A percentile compares a stretch with the other conserved stretches of the same genome.
These are phyloP conservation scores for Myxozyma neotropica DNA, from an alignment of 805 yeast genomes.

Conservation along the genomic window DNA sequence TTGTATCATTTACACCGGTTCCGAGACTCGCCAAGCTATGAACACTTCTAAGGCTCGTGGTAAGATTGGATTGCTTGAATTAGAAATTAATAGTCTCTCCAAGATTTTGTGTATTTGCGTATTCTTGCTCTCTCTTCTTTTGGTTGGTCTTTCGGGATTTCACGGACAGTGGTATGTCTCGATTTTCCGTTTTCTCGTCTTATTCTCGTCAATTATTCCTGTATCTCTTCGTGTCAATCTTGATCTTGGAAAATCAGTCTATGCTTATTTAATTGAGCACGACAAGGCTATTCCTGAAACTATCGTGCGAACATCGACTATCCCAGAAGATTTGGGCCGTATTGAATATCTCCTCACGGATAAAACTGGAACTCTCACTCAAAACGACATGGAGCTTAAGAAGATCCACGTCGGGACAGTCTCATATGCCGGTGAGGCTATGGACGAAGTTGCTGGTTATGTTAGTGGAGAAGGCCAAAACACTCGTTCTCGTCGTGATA, in stretches of 20 bases:
- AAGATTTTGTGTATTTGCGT: constrained; percentile 88
- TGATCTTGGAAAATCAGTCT: constrained; percentile 93
- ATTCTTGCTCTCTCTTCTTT: constrained; percentile 68
- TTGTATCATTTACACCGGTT: constrained; percentile 85
- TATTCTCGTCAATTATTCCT: constrained; percentile 94
- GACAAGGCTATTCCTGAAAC: constrained; percentile 81
- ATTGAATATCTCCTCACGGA: constrained; percentile 90
- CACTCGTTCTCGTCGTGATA: constrained; percentile 62
- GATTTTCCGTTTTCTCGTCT: constrained; percentile 82
- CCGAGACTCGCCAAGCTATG: constrained; percentile 91
- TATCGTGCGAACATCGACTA: constrained; percentile 93
- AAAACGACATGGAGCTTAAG: constrained; percentile 95
- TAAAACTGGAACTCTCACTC: constrained; percentile 96
- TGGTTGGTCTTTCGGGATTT: constrained; percentile 82
- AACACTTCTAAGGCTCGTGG: constrained; percentile 87
- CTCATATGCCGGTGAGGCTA: constrained; percentile 86
- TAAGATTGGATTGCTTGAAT: constrained; percentile 84
- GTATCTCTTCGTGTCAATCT: constrained; percentile 92
- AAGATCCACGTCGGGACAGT: constrained; percentile 91
- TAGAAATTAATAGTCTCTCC: constrained; percentile 85
- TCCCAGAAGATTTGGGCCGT: constrained; percentile 96
- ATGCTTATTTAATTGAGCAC: constrained; percentile 92
- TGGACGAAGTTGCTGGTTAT: constrained; percentile 69
- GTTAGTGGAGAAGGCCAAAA: constrained; percentile 34
- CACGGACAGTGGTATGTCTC: constrained; percentile 81